Conservation (phyloP, 1,284 basidiomycete species). For the Termitomyces sp. region DNA sequence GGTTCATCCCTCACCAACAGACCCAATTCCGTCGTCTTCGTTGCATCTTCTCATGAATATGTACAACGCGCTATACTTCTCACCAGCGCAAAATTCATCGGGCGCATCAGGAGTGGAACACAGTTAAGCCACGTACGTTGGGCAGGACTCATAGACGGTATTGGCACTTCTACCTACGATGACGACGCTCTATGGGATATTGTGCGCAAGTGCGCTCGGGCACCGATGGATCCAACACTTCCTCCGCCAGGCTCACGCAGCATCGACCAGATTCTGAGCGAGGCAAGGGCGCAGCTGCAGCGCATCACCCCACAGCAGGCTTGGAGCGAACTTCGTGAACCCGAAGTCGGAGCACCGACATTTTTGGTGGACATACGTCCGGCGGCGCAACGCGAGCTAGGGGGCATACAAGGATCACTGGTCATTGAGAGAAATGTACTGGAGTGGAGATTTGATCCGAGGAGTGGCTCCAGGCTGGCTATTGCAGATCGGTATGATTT, state of each 20-base stretch:
- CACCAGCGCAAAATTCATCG: slow-evolving; percentile 57
- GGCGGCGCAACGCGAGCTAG: slow-evolving; percentile 44
- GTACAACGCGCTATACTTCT: slow-evolving; percentile 62
- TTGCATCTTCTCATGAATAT: slow-evolving; percentile 46
- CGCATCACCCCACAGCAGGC: slow-evolving; percentile 59
- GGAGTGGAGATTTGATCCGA: slow-evolving; percentile 72
- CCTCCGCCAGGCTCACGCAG: slow-evolving; percentile 60
- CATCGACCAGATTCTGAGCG: slow-evolving; percentile 48
- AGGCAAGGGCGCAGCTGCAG: slow-evolving; percentile 56
- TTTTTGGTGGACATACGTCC: slow-evolving; percentile 74
- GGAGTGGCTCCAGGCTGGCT: slow-evolving; percentile 45
- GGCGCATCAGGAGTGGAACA: slow-evolving; percentile 39
- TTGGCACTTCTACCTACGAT: slow-evolving; percentile 51
- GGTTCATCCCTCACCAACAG: slow-evolving; percentile 19
- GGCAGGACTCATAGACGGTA: slow-evolving; percentile 44
- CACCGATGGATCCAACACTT: slow-evolving; percentile 51
- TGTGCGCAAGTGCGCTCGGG: slow-evolving; percentile 50
- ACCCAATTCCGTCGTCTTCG: slow-evolving; percentile 49
- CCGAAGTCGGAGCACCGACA: slow-evolving; percentile 48
- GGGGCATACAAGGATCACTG: slow-evolving; percentile 61
- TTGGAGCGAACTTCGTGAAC: slow-evolving; percentile 50
- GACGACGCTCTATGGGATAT: slow-evolving; percentile 61
- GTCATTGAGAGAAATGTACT: slow-evolving; percentile 68
- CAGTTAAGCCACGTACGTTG: slow-evolving; percentile 36
- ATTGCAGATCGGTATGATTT: slow-evolving; percentile 70